Conservation (phyloP, 2,329 filamentous ascomycete genomes). For the Ophiocordyceps camponoti-leonardi region DNA sequence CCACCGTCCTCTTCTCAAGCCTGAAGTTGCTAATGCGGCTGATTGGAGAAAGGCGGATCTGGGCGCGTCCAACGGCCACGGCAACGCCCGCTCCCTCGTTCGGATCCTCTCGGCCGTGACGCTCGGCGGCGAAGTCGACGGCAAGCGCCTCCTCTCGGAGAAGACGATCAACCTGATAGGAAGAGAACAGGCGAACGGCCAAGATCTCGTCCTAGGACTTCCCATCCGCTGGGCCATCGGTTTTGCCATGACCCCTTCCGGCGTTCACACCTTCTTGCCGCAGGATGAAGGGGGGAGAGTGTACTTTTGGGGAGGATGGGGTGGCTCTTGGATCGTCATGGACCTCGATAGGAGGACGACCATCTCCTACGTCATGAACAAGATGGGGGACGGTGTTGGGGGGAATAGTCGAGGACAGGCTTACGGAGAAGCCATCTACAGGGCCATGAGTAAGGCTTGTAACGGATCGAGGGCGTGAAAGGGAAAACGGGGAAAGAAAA, state of each 20-base stretch:
- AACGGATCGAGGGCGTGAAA: too few relatives aligned
- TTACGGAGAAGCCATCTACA: background rate
- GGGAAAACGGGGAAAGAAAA: too few relatives aligned
- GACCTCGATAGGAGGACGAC: background rate
- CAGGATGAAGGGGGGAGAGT: background rate
- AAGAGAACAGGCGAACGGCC: slow-evolving; percentile 21
- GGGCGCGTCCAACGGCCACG: slow-evolving; percentile 24
- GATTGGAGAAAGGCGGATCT: slow-evolving; percentile 21
- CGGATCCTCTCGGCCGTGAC: slow-evolving; percentile 18
- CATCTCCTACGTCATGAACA: background rate
- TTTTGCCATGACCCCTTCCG: background rate
- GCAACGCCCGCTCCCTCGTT: slow-evolving; percentile 24
- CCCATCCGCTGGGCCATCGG: background rate
- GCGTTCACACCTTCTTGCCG: background rate
- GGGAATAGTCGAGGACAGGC: background rate
- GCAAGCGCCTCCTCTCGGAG: slow-evolving; percentile 17
- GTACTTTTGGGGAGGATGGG: background rate
- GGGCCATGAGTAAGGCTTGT: background rate
- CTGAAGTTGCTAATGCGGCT: slow-evolving; percentile 6
- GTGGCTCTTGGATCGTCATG: background rate
- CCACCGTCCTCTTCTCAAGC: background rate
- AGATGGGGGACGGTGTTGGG: background rate
- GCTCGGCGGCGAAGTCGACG: slow-evolving; percentile 6
- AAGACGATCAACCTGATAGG: slow-evolving; percentile 26
- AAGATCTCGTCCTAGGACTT: background rate